Base-by-base conservation (phyloP, 2,329 filamentous ascomycete genomes). In the Colletotrichum somersetense region DNA sequence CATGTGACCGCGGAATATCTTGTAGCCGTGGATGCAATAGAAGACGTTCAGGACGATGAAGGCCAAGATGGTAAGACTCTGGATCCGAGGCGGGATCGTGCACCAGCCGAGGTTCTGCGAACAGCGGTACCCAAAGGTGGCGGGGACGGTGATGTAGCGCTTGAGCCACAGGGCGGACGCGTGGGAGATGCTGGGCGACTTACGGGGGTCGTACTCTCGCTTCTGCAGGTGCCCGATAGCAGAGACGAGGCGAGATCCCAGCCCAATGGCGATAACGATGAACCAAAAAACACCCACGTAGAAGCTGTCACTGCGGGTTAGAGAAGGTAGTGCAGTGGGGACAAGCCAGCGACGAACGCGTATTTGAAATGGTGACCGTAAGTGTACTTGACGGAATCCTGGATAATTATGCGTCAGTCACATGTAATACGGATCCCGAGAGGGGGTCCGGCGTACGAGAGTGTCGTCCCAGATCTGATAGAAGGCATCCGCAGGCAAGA, bases 81-180 rank as follows among this genome's bases (percentile, higher is more conserved):
- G 83, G n/a, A 85, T 75, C 3, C 84, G 77, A 0, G 83, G 82
- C 0, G 85, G 85, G 0, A 86, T 79, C 0, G 84, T 85, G 65
- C 81, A 83, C 80, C 83, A 86, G 40, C 83, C 83, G 3, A 84
- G 79, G 30, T 83, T 83, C 52, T 85, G 82, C 0, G 84, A 80
- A 63, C 80, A 83, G 20, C 79, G 78, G 44, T 82, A 77, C 0
- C 85, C 85, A 58, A 86, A 85, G 0, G 84, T 82, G 0, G 85
- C 84, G 0, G 85, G 84, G 0, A 84, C 71, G 0, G 78, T 76
- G 0, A 85, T 56, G 4, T 79, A 78, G 40, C 78, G 77, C 53
- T 80, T 78, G 20, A 82, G 42, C 79, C 81, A 83, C 0, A 74
- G 6, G 73, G 75, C 1, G 63, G 35, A n/a, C 55, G 59, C 68